These are phyloP conservation scores for Cryptococcus sp. DNA, from an alignment of 1,284 basidiomycete genomes.

Conservation along the genomic window DNA sequence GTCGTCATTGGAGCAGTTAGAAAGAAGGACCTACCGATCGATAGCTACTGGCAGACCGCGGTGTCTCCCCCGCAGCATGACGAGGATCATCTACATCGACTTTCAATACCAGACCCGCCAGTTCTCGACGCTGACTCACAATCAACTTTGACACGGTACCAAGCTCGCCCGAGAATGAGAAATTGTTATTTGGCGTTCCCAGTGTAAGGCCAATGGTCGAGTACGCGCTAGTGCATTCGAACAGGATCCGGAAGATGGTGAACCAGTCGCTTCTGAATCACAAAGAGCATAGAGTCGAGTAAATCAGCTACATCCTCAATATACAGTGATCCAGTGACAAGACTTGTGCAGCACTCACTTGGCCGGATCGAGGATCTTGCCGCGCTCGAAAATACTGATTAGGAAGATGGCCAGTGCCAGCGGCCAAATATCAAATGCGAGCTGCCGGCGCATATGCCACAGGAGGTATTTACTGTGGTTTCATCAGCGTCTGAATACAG, in stretches of 20 bases:
- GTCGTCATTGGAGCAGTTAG: neutral
- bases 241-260: slow-evolving; percentile 38
- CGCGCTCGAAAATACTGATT: slow-evolving; percentile 40
- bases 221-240: slow-evolving; percentile 43
- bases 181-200: slow-evolving; percentile 43
- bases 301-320: neutral
- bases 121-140: slow-evolving; percentile 21
- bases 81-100: slow-evolving; percentile 34
- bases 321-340: neutral
- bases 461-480: slow-evolving; percentile 43
- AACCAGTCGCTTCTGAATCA: slow-evolving; percentile 28
- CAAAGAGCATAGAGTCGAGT: neutral
- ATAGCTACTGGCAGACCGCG: slow-evolving; percentile 48
- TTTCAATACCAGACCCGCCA: neutral
- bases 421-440: slow-evolving; percentile 48
- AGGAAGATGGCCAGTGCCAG: slow-evolving; percentile 34
- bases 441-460: slow-evolving; percentile 41
- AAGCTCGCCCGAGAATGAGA: slow-evolving; percentile 42
- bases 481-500: too few species aligned
- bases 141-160: slow-evolving; percentile 46
- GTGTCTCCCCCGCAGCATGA: slow-evolving; percentile 50
- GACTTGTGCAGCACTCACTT: slow-evolving; percentile 3
- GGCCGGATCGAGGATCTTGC: slow-evolving; percentile 28
- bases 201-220: slow-evolving; percentile 37
- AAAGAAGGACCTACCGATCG: slow-evolving; percentile 25